Conservation (phyloP, 129 eudicot species). For the Erigeron canadensis region DNA sequence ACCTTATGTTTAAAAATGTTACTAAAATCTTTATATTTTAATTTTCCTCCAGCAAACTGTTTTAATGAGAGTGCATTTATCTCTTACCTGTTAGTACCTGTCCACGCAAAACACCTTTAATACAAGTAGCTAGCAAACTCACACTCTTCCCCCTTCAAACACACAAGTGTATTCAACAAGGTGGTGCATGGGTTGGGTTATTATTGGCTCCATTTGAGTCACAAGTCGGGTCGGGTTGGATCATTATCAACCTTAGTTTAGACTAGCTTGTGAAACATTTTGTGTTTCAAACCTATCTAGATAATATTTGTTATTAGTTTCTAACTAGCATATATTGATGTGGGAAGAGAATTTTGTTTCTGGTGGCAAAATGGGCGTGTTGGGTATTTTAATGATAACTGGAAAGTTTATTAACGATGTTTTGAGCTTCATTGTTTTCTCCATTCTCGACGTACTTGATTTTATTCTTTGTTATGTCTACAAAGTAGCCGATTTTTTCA, state of each 20-base stretch:
- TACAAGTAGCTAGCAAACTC: conserved; percentile 36
- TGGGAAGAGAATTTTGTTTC: conserved; percentile 18
- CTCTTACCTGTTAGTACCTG: conserved; percentile 49
- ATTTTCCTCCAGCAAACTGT: conserved; percentile 39
- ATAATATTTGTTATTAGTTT: neutral
- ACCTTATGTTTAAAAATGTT: conserved; percentile 43
- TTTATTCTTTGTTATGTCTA: conserved; percentile 62
- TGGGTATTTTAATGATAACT: conserved; percentile 24
- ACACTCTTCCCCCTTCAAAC: conserved; percentile 35
- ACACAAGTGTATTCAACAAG: conserved; percentile 27
- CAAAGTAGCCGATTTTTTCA: conserved; percentile 55
- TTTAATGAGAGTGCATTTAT: conserved; percentile 55
- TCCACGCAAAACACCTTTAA: conserved; percentile 31
- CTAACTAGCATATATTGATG: conserved; percentile 10
- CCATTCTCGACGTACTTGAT: conserved; percentile 63
- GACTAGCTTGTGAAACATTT: neutral
- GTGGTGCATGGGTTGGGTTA: conserved; percentile 28
- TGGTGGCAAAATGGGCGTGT: conserved; percentile 26
- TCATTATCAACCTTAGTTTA: neutral
- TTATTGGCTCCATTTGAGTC: neutral
- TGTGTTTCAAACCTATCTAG: neutral
- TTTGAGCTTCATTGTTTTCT: conserved; percentile 64
- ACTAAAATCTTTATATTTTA: conserved; percentile 19
- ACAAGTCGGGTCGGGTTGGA: neutral
- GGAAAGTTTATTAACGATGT: conserved; percentile 56